These are phyloP conservation scores for Lactarius sp. DNA, from an alignment of 768 basidiomycete genomes.

Conservation along the genomic window DNA sequence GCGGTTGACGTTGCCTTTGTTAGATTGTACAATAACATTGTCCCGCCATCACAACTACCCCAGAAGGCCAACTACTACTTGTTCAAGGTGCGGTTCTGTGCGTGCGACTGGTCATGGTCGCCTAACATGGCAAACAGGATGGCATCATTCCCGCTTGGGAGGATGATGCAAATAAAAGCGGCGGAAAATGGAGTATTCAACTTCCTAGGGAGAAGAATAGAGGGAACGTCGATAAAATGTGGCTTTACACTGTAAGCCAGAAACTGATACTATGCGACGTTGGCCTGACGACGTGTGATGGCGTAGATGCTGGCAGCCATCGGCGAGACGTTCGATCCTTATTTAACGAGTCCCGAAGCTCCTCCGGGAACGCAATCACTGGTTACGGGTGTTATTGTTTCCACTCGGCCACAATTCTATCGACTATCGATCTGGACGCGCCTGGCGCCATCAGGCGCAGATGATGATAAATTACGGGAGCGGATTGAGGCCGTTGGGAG, in stretches of 20 bases:
- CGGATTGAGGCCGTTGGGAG: slow-evolving; percentile 80
- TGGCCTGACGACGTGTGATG: not conserved
- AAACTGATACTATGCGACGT: slow-evolving; percentile 22
- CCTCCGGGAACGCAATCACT: slow-evolving; percentile 41
- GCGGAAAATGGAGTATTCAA: slow-evolving; percentile 99
- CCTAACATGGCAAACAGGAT: slow-evolving; percentile 46
- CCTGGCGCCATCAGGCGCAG: slow-evolving; percentile 53
- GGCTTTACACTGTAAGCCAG: slow-evolving; percentile 84
- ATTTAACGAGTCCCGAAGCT: slow-evolving; percentile 48
- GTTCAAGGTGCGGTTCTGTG: slow-evolving; percentile 70
- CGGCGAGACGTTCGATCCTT: slow-evolving; percentile 96
- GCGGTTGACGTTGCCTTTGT: slow-evolving; percentile 24
- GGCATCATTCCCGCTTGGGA: slow-evolving; percentile 98
- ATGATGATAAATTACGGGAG: slow-evolving; percentile 59
- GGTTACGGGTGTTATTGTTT: slow-evolving; percentile 90
- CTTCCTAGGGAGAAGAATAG: slow-evolving; percentile 94
- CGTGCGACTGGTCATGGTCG: not conserved
- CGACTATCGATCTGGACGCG: slow-evolving; percentile 98
- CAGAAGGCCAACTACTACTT: slow-evolving; percentile 99
- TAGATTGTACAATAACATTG: slow-evolving; percentile 94
- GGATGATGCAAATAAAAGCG: slow-evolving; percentile 92
- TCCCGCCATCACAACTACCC: slow-evolving; percentile 88
- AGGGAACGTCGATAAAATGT: slow-evolving; percentile 83
- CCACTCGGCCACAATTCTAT: slow-evolving; percentile 91
- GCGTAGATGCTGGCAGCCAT: slow-evolving; percentile 97